These are phyloP conservation scores for Mycena chlorophos DNA, from an alignment of 768 basidiomycete species.

Conservation along the genomic window DNA sequence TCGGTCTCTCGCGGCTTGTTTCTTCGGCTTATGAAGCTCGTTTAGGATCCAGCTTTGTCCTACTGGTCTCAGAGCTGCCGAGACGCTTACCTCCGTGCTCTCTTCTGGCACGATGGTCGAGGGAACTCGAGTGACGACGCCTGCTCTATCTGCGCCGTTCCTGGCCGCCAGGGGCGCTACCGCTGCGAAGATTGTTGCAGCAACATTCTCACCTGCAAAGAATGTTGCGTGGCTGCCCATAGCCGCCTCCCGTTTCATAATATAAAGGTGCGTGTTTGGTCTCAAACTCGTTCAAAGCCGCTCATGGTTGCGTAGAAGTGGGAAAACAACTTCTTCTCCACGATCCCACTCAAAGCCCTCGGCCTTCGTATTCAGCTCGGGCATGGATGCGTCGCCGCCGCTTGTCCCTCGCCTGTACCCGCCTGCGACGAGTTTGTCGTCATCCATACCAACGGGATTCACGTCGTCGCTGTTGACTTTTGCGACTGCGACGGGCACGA, in stretches of 20 bases:
- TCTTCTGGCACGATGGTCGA: neutral
- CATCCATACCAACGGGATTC: slow-evolving; percentile 20
- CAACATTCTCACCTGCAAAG: neutral
- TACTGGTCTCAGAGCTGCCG: neutral
- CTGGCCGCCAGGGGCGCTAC: neutral
- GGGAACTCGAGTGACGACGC: neutral
- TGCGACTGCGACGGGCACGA: slow-evolving; percentile 19
- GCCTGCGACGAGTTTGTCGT: slow-evolving; percentile 15
- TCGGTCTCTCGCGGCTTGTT: neutral
- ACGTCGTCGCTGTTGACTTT: slow-evolving; percentile 22
- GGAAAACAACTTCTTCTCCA: neutral
- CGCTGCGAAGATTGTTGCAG: slow-evolving; percentile 1
- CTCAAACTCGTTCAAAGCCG: no score
- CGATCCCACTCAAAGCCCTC: slow-evolving; percentile 10
- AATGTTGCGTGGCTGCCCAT: neutral
- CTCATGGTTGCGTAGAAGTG: neutral
- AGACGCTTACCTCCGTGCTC: neutral
- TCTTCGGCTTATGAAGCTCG: neutral
- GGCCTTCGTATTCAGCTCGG: slow-evolving; percentile 27
- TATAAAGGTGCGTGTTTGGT: neutral
- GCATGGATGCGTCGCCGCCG: slow-evolving; percentile 8
- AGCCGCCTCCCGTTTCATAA: neutral
- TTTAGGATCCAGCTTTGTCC: neutral
- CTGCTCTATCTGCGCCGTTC: neutral
- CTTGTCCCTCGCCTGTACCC: slow-evolving; percentile 1